Percentiles rank a stretch among this genome's conserved stretches.
These are phyloP conservation scores for Globisporangium rhizosaccharum DNA, from an alignment of 352 stramenopile genomes.

Conservation along the genomic window DNA sequence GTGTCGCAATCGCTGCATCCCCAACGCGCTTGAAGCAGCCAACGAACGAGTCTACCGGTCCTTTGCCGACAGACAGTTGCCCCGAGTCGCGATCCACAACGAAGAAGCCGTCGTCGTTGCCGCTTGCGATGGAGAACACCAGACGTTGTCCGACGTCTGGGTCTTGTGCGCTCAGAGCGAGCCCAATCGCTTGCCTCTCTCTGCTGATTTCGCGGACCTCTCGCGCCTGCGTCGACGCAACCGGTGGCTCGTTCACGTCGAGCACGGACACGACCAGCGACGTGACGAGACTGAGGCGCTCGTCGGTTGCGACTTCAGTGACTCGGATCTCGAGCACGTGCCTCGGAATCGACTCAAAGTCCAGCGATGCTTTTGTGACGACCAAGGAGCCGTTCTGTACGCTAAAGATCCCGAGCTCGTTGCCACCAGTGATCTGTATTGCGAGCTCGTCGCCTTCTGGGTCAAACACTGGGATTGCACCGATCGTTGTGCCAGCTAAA, in stretches of 20 bases:
- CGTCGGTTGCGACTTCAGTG: not conserved
- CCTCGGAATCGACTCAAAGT: constrained; percentile 1
- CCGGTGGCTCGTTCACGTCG: constrained; percentile 23
- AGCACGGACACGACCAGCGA: constrained; percentile 11
- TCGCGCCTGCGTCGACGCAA: constrained; percentile 15
- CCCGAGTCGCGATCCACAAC: constrained; percentile 1
- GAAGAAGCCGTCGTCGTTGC: constrained; percentile 7
- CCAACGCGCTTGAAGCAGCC: constrained; percentile 8
- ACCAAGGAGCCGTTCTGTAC: constrained; percentile 1
- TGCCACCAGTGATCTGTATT: constrained; percentile 5
- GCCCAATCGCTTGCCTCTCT: constrained; percentile 15
- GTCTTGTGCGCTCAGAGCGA: not conserved
- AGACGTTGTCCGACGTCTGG: constrained; percentile 7
- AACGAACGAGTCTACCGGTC: constrained; percentile 3
- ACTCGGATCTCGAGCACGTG: constrained; percentile 5
- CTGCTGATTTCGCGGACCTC: constrained; percentile 19
- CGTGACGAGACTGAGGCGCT: not conserved
- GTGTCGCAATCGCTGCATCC: not conserved
- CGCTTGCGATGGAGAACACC: constrained; percentile 2
- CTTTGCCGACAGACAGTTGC: constrained; percentile 5
- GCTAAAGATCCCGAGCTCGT: constrained; percentile 2
- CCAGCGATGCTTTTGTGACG: constrained; percentile 5
- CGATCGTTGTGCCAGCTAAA: not conserved
- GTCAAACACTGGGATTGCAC: constrained; percentile 1
- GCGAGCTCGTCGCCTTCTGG: constrained; percentile 4